These are phyloP conservation scores for Jasminum sambac DNA, from an alignment of 257 asterid species.

Conservation along the genomic window DNA sequence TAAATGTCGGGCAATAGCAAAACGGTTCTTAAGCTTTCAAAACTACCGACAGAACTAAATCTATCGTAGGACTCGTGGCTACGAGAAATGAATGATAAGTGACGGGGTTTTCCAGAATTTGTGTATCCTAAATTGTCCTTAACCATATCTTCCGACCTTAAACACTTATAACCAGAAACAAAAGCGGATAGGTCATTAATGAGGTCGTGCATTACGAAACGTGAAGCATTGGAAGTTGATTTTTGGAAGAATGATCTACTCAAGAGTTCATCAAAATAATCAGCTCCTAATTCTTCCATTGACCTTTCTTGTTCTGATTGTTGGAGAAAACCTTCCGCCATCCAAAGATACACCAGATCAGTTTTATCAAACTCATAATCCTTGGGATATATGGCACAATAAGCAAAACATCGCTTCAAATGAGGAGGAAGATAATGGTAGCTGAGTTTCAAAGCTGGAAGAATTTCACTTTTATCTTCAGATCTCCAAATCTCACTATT, in stretches of 20 bases:
- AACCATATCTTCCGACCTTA: slow-evolving; percentile 28
- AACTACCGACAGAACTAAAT: slow-evolving; percentile 22
- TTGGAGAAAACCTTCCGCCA: slow-evolving; percentile 37
- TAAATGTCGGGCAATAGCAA: no score
- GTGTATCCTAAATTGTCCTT: slow-evolving; percentile 16
- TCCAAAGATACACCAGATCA: slow-evolving; percentile 33
- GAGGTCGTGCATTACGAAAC: slow-evolving; percentile 36
- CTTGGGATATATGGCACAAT: slow-evolving; percentile 34
- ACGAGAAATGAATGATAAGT: slow-evolving; percentile 28
- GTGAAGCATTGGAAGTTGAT: slow-evolving; percentile 10
- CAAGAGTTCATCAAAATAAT: slow-evolving; percentile 31
- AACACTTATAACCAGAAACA: slow-evolving; percentile 34
- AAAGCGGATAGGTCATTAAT: slow-evolving; percentile 33
- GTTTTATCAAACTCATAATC: slow-evolving; percentile 25
- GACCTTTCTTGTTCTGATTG: slow-evolving; percentile 12
- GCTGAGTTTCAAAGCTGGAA: slow-evolving; percentile 33
- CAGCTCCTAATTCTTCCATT: slow-evolving; percentile 32
- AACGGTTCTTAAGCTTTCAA: slow-evolving; percentile 31
- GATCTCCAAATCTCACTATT: slow-evolving; percentile 32
- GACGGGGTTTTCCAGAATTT: slow-evolving; percentile 25
- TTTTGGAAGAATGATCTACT: slow-evolving; percentile 32
- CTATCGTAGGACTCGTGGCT: slow-evolving; percentile 27
- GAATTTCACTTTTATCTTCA: slow-evolving; percentile 19
- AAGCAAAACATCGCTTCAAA: slow-evolving; percentile 33
- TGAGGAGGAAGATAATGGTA: slow-evolving; percentile 33